Base-by-base conservation (phyloP, 106 monocot species). In the Apostasia shenzhenica region DNA sequence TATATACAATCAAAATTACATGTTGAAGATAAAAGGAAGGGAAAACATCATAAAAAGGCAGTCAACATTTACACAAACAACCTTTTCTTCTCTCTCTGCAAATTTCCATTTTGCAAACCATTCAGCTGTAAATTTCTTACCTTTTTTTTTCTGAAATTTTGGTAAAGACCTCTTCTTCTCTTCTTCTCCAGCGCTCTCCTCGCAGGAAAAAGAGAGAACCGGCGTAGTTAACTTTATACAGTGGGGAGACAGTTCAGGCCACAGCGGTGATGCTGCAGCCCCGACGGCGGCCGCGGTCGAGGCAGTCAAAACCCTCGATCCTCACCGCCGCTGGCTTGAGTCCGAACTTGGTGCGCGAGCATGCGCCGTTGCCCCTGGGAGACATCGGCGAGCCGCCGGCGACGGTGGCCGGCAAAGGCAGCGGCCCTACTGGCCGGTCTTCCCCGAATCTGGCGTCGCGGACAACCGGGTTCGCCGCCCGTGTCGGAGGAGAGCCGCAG, bases 231-330 rank as follows among this genome's bases (percentile, higher is more conserved):
- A 48, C 5, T 6, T 65, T 65, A 26, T 26, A 26, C 26, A 26
- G 26, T 26, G 26, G 26, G 26, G 26, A 26, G 26, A 52, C 10
- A 52, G 4, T 54, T 68, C 54, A 76, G 7, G 75, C 75, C 10
- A 76, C 60, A 26, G 77, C 78, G 2, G 78, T 52, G 45, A 72
- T 73, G 52, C 72, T 47, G 14, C 73, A 60, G 42, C 47, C 44
- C 63, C 60, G 6, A 39, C 62, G 78, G 56, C 66, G 57, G 67
- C 14, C 40, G 50, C 78, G 52, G 8, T 67, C 67, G 67, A 78
- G 72, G 67, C 78, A 78, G 12, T 78, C 68, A 68, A 78, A 78
- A 66, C 78, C 78, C 73, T 78, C 78, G 68, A 78, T n/a, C 45
- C 78, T 50, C 2, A 78, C 78, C 51, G 59, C 47, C 7, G 73